Evolutionary conservation across 2,329 filamentous ascomycete genomes (phyloP).

Genomic region (Sodiomyces alkalinus): DNA sequence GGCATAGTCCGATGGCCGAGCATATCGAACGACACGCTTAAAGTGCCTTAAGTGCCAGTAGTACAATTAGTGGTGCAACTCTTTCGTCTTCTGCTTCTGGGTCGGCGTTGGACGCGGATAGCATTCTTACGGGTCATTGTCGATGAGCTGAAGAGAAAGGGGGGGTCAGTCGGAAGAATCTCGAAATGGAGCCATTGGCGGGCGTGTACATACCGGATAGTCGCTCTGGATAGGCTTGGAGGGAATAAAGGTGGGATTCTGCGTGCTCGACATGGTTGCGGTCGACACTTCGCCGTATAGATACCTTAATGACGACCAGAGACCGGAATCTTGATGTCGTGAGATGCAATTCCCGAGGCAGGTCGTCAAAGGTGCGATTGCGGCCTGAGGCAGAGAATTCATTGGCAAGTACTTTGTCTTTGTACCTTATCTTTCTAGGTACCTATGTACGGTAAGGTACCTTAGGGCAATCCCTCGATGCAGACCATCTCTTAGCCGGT

Average conservation of each 20-base stretch:
- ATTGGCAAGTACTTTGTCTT: too few species aligned
- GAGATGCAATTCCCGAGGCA: background rate
- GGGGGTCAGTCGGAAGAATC: slow-evolving; percentile 14
- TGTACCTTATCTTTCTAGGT: too few species aligned
- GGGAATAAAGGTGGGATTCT: slow-evolving; percentile 40
- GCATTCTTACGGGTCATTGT: slow-evolving; percentile 81
- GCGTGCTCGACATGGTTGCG: slow-evolving; percentile 9
- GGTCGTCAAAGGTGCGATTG: slow-evolving; percentile 1
- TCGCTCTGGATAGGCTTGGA: slow-evolving; percentile 63
- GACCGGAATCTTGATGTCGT: background rate
- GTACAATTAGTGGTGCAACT: too few species aligned
- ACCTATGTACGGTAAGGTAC: too few species aligned
- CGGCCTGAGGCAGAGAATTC: slow-evolving; percentile 2
- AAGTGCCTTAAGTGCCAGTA: too few species aligned
- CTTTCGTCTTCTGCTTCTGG: too few species aligned
- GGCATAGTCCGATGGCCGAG: slow-evolving; percentile 69
- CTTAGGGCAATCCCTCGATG: too few species aligned
- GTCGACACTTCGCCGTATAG: slow-evolving; percentile 5
- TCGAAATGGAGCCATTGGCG: slow-evolving; percentile 12
- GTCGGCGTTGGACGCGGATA: too few species aligned
- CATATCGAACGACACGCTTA: slow-evolving; percentile 77
- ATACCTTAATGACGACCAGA: slow-evolving; percentile 1
- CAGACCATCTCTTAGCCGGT: too few species aligned
- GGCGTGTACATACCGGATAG: slow-evolving; percentile 57
- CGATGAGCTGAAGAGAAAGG: slow-evolving; percentile 97